phyloP scores from a whole-genome alignment of 2,329 filamentous ascomycete genomes.

The Lasiodiplodia sp. region DNA sequence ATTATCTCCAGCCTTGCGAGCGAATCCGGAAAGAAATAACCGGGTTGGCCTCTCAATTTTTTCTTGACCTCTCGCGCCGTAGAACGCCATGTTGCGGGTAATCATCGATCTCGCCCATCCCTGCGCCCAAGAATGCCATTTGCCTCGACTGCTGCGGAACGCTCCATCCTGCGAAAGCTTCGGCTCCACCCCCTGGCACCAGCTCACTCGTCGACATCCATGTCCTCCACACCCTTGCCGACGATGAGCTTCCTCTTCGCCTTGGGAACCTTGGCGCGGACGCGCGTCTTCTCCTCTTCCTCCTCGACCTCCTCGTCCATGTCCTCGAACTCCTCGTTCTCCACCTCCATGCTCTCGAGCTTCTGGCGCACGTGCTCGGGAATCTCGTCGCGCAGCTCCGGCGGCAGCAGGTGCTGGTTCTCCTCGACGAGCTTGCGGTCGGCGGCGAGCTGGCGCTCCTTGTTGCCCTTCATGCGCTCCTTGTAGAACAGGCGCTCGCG shows the following conservation, averaged over 20 bases:
- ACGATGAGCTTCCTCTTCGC: constrained; percentile 56
- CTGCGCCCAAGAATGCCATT: constrained; percentile 24
- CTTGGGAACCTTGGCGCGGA: constrained; percentile 38
- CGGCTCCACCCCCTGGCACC: neutral
- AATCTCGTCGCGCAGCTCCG: constrained; percentile 44
- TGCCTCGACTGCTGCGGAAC: neutral
- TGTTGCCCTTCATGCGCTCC: constrained; percentile 90
- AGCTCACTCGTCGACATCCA: constrained; percentile 51
- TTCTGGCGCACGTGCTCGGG: constrained; percentile 29
- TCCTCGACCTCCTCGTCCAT: constrained; percentile 39
- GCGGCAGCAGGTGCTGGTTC: constrained; percentile 89
- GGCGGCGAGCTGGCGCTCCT: constrained; percentile 77
- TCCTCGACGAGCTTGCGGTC: constrained; percentile 89
- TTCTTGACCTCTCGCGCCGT: constrained; percentile 22
- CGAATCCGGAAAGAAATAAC: neutral
- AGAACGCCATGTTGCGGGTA: constrained; percentile 22
- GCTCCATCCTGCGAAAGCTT: neutral
- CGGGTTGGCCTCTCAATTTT: constrained; percentile 3
- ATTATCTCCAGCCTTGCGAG: constrained; percentile 3
- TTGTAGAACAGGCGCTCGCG: constrained; percentile 94
- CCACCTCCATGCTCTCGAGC: constrained; percentile 31
- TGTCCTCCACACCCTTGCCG: constrained; percentile 54
- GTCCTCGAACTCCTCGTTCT: constrained; percentile 49
- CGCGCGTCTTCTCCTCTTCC: constrained; percentile 48
- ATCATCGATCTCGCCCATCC: constrained; percentile 16